phyloP scores from a whole-genome alignment of 2,329 filamentous ascomycete genomes.

The Fusarium transvaalense region DNA sequence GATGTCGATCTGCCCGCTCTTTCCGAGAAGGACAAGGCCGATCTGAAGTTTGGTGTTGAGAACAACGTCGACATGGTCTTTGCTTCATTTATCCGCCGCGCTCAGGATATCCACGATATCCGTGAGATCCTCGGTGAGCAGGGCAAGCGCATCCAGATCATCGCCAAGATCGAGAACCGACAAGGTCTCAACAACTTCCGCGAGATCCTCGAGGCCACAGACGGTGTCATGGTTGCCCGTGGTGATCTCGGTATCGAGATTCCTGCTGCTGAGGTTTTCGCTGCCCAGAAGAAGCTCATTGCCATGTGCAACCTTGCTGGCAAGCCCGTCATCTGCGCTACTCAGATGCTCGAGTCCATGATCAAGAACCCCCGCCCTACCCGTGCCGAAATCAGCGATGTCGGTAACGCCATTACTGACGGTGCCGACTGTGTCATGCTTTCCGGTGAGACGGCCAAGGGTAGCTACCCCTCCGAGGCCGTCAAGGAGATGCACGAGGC shows the following conservation, averaged over 20 bases:
- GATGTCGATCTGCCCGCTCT: conserved; percentile 97
- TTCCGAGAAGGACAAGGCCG: conserved; percentile 97
- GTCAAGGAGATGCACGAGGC: conserved; percentile 99
- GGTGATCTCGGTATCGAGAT: conserved; percentile 98
- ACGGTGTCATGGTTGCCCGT: conserved; percentile 99
- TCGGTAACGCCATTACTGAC: conserved; percentile 97
- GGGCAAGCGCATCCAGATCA: conserved; percentile 98
- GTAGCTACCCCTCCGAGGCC: conserved; percentile 90
- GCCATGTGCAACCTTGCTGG: conserved; percentile 99
- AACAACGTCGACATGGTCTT: conserved; percentile 99
- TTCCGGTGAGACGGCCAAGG: conserved; percentile 99
- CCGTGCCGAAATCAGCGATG: conserved; percentile 97
- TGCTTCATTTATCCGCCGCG: conserved; percentile 96
- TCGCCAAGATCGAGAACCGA: conserved; percentile 99
- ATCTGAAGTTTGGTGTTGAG: conserved; percentile 96
- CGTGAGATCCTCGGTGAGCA: conserved; percentile 90
- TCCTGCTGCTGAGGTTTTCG: conserved; percentile 97
- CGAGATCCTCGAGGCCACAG: conserved; percentile 94
- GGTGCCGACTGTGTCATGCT: conserved; percentile 99
- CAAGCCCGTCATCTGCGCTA: conserved; percentile 98
- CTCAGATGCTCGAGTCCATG: conserved; percentile 99
- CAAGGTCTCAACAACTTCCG: conserved; percentile 99
- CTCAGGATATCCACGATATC: conserved; percentile 92
- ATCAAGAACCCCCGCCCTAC: conserved; percentile 99
- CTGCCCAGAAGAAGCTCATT: conserved; percentile 99